Evolutionary conservation across 257 asterid species (phyloP).

Genomic region (Gentiana dahurica): DNA sequence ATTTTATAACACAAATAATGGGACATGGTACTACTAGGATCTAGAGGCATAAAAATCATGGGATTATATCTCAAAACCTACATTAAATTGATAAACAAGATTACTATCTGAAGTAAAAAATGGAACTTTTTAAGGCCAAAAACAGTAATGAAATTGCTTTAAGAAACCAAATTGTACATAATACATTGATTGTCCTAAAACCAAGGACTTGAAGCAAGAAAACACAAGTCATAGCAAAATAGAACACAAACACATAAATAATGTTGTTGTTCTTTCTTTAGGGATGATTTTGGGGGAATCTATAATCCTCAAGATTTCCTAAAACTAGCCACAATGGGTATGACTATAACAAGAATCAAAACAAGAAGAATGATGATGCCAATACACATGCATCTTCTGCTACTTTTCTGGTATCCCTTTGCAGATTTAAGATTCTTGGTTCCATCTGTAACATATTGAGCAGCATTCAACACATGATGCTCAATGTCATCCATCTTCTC

Average conservation of each 20-base stretch:
- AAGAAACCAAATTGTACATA: too few species aligned
- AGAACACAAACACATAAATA: background rate
- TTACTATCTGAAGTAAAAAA: too few species aligned
- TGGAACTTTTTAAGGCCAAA: too few species aligned
- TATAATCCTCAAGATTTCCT: slow-evolving; percentile 30
- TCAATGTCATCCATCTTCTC: slow-evolving; percentile 88
- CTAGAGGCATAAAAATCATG: too few species aligned
- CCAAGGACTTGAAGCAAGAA: slow-evolving; percentile 6
- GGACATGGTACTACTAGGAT: too few species aligned
- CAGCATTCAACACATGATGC: slow-evolving; percentile 72
- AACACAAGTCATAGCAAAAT: background rate
- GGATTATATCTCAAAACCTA: too few species aligned
- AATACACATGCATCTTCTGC: slow-evolving; percentile 66
- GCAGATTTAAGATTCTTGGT: slow-evolving; percentile 69
- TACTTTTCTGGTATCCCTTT: slow-evolving; percentile 59
- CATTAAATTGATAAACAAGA: too few species aligned
- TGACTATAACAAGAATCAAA: slow-evolving; percentile 43
- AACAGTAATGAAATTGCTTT: too few species aligned
- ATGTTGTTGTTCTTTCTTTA: background rate
- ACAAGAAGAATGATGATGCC: slow-evolving; percentile 54
- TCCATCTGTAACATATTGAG: slow-evolving; percentile 57
- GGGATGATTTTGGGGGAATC: too few species aligned
- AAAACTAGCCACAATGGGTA: slow-evolving; percentile 71
- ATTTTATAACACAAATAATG: too few species aligned
- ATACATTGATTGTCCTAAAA: background rate